Evolutionary conservation across 2,329 filamentous ascomycete genomes (phyloP), one percentile per base, ranked within the genome.

Genomic region (Arthrobotrys musiformis): DNA sequence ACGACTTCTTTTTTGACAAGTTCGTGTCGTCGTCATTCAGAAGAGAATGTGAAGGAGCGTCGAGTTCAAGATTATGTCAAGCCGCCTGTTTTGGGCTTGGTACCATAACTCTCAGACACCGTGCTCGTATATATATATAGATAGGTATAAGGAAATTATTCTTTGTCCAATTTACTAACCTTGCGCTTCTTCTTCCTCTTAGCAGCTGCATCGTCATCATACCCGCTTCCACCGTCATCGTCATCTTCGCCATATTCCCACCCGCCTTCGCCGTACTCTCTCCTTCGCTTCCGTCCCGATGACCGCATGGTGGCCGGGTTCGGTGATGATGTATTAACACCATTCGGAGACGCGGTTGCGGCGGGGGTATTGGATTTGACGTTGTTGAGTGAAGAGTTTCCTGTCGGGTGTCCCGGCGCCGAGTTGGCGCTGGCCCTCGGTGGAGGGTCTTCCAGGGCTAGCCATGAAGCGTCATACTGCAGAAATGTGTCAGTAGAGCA

Each of bases 201-300:
- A 68, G 66, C 80, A 67, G 69, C 78, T 80, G 78, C 79, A 50
- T 75, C 83, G 70, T 85, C 84, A 64, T 86, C 85, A 78, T 84
- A 85, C 54, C 84, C 84, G 4, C 84, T 85, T 1, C 82, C 81
- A 17, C 84, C 84, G 52, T 83, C 84, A 17, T 82, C 83, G 2
- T 84, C 85, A 33, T 84, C 79, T 40, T 85, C 84, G 48, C 85
- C 85, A 46, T 85, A 85, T 5, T 79, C 80, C 61, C 70, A 79
- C 37, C 78, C 79, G 33, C 79, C 62, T 42, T 79, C 44, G 66
- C 78, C 62, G 46, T 73, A 77, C 17, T 77, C 73, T 48, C 73
- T 50, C 35, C 73, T 60, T 44, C 73, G 73, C 48, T 77, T 77
- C 30, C 73, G 40, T 19, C 73, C 73, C 22, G 73, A 77, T 3